Evolutionary conservation across 768 basidiomycete species (phyloP), one percentile per base, ranked within the genome.

Genomic region (Chalciporus chontae): DNA sequence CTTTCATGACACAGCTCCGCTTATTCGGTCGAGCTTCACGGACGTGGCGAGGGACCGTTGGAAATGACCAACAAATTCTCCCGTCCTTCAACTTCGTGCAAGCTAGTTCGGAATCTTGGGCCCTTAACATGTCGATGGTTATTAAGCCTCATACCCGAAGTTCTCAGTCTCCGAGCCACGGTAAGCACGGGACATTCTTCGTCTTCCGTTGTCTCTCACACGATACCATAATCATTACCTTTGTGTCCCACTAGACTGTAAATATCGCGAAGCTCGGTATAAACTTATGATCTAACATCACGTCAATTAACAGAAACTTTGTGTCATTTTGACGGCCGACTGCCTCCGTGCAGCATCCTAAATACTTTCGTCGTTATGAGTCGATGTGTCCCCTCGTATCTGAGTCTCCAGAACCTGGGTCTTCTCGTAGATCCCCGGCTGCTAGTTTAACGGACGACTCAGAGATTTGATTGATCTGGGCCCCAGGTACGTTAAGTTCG

Each of bases 381-480:
- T 36, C 34, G 34, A 36, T 15, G 34, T 1, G 74, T 77, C 52
- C 65, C 68, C 29, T 58, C 73, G 9, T 77, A 80, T 47, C 51
- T 31, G 19, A 52, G 29, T 31, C 77, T 24, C 83, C 81, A 31
- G 8, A 31, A 3, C 8, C 81, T 9, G 29, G 44, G 23, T 19
- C 32, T 38, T 40, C 38, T 43, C 60, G 56, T 61, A 61, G 56
- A 58, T 60, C 50, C 15, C 59, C 52, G 56, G 46, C 36, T 43
- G 52, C 48, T 54, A 27, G 29, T 2, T 27, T 39, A 38, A 45
- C 43, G 29, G 14, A 7, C 8, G n/a, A n/a, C n/a, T n/a, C 34
- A 47, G 21, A 52, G 83, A 81, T 13, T 77, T 42, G 56, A 72
- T 43, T 73, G 69, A 72, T 77, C 40, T 78, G 74, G 76, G 74